Conservation (phyloP, 2,329 filamentous ascomycete genomes). For the Cephalotrichum gorgonifer region DNA sequence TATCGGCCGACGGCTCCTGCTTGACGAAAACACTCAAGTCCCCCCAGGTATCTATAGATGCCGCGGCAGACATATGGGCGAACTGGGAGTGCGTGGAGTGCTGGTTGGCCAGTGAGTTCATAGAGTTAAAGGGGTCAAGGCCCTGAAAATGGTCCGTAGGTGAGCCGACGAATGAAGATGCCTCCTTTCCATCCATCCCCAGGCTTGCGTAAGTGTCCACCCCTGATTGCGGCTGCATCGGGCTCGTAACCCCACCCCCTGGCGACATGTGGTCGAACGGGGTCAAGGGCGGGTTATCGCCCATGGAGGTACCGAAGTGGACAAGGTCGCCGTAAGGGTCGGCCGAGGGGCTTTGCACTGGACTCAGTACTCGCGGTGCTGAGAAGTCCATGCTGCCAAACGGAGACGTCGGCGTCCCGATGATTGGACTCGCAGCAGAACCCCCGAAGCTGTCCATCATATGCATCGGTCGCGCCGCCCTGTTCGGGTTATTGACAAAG, state of each 20-base stretch:
- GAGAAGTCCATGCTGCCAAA: slow-evolving; percentile 5
- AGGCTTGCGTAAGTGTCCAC: neutral
- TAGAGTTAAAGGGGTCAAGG: slow-evolving; percentile 1
- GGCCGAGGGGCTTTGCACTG: slow-evolving; percentile 1
- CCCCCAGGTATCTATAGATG: neutral
- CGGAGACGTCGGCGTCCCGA: slow-evolving; percentile 2
- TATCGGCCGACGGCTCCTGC: neutral
- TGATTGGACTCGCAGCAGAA: neutral
- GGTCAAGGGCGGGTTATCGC: neutral
- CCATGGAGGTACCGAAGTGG: neutral
- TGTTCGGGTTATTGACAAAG: neutral
- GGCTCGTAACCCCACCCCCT: neutral
- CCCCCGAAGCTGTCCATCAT: slow-evolving; percentile 1
- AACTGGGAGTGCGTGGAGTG: neutral
- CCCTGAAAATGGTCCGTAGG: slow-evolving; percentile 1
- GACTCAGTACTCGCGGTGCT: slow-evolving; percentile 1
- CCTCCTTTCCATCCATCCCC: neutral
- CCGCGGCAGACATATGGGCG: neutral
- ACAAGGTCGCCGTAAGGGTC: slow-evolving; percentile 1
- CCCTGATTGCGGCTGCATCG: neutral
- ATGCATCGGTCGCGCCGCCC: neutral
- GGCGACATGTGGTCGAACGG: neutral
- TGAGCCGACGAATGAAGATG: neutral
- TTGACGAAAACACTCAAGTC: neutral
- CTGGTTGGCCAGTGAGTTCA: neutral